Conservation (phyloP, 2,329 filamentous ascomycete species). For the Massarina eburnea region DNA sequence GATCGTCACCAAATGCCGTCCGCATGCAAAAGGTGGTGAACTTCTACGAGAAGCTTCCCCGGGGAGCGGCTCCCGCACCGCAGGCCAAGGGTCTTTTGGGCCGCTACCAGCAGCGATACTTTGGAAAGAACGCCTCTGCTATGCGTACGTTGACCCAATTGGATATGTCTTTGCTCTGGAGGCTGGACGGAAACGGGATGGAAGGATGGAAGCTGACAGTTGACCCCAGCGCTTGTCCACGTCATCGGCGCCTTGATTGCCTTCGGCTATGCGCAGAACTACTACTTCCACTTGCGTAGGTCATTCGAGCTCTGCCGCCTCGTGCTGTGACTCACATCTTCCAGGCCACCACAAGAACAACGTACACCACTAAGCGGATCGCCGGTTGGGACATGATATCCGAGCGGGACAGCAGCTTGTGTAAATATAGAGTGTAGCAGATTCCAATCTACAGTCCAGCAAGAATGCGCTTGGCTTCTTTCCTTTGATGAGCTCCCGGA, state of each 20-base stretch:
- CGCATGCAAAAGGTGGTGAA: constrained; percentile 97
- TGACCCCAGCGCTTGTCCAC: constrained; percentile 76
- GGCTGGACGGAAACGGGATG: no score
- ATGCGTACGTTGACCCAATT: constrained; percentile 70
- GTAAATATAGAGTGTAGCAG: constrained; percentile 45
- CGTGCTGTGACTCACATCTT: constrained; percentile 19
- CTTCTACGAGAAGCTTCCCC: constrained; percentile 98
- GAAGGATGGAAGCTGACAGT: constrained; percentile 17
- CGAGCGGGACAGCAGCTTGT: constrained; percentile 27
- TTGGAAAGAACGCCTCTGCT: constrained; percentile 87
- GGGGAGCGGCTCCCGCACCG: constrained; percentile 81
- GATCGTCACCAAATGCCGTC: constrained; percentile 90
- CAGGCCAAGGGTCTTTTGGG: constrained; percentile 81
- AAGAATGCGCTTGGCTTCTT: neutral
- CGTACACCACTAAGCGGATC: constrained; percentile 78
- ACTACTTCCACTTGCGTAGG: constrained; percentile 99
- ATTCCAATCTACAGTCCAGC: constrained; percentile 29
- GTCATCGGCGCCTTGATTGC: constrained; percentile 74
- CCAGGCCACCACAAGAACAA: constrained; percentile 99
- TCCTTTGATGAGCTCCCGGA: neutral
- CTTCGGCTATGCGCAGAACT: constrained; percentile 94
- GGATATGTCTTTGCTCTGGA: no score
- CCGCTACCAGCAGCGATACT: constrained; percentile 84
- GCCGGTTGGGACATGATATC: neutral
- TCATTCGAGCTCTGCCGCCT: constrained; percentile 29